phyloP scores from a whole-genome alignment of 73 alveolate species.

The Uronychia binucleata region DNA sequence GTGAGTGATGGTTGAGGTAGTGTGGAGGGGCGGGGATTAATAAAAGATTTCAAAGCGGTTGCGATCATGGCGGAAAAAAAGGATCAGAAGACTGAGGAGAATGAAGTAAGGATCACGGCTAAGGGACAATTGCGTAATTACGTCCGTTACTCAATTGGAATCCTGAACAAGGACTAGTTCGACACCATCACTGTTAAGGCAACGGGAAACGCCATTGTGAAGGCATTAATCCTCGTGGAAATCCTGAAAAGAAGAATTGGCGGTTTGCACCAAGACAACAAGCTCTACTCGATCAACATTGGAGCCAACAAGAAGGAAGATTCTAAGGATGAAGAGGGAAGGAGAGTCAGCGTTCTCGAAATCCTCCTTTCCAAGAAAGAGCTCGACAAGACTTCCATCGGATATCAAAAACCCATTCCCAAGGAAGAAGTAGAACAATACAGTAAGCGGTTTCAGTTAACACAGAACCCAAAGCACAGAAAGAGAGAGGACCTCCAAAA shows the following conservation, averaged over 20 bases:
- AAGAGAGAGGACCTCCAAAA: background rate
- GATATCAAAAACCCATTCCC: slow-evolving; percentile 45
- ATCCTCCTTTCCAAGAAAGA: slow-evolving; percentile 44
- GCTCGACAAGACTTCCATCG: slow-evolving; percentile 30
- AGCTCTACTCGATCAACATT: slow-evolving; percentile 2
- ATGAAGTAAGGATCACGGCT: slow-evolving; percentile 35
- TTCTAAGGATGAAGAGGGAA: slow-evolving; percentile 24
- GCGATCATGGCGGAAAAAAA: background rate
- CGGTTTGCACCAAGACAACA: slow-evolving; percentile 56
- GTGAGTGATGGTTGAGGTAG: background rate
- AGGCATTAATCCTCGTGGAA: slow-evolving; percentile 60
- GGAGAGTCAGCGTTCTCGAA: slow-evolving; percentile 39
- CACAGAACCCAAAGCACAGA: background rate
- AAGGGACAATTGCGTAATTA: slow-evolving; percentile 26
- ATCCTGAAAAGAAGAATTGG: slow-evolving; percentile 60
- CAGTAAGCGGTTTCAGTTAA: background rate
- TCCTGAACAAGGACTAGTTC: background rate
- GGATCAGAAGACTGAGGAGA: slow-evolving; percentile 1
- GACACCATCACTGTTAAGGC: slow-evolving; percentile 37
- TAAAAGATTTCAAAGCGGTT: background rate
- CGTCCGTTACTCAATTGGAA: slow-evolving; percentile 20
- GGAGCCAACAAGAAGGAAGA: slow-evolving; percentile 5
- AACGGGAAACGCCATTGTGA: slow-evolving; percentile 63
- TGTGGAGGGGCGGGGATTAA: background rate
- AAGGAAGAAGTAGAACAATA: slow-evolving; percentile 26